Evolutionary conservation across 2,329 filamentous ascomycete species (phyloP), one percentile per base, ranked within the genome.

Genomic region (Phyllosticta paracitricarpa): DNA sequence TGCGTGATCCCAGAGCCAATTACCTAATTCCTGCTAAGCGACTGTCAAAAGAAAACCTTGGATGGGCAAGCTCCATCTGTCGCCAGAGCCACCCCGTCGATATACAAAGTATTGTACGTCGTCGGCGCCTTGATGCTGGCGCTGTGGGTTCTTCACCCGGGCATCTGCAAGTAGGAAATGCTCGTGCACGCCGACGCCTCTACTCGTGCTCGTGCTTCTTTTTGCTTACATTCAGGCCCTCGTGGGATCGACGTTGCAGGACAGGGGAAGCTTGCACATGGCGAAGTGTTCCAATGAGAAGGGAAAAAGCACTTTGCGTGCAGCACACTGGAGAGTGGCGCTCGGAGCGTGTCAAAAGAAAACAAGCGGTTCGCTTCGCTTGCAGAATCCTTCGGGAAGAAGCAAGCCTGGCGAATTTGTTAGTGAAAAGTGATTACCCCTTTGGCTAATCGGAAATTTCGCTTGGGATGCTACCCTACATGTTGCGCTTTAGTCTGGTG

Each of bases 81-180:
- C 10, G 33, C 33, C 33, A 40, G 33, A 40, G 33, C 33, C 14
- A n/a, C 19, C 8, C 58, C 53, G 3, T 52, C 58, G 12, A 9
- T 51, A 1, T 4, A 22, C 14, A 60, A 26, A 52, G 14, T 52
- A 1, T 17, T 60, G 17, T 60, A 60, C 25, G 53, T 53, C 17
- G 19, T 54, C 24, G n/a, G 19, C 8, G 58, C 35, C 56, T 25
- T 56, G 14, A 9, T 60, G 12, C 35, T 60, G 22, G 58, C 19
- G 25, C 55, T 60, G 17, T 60, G 58, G 58, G 53, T 60, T 4
- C 58, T 60, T 5, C 54, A 60, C 33, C 53, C 58, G 6, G 58
- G 58, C 35, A 56, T n/a, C 2, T 17, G 33, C 33, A 40, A 40
- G 33, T 40, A 40, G 33, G 10, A 40, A 40, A 40, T 40, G 33